Percentiles rank a stretch among this genome's conserved stretches.
These are phyloP conservation scores for Globisporangium rhizosaccharum DNA, from an alignment of 352 stramenopile species.

Conservation along the genomic window DNA sequence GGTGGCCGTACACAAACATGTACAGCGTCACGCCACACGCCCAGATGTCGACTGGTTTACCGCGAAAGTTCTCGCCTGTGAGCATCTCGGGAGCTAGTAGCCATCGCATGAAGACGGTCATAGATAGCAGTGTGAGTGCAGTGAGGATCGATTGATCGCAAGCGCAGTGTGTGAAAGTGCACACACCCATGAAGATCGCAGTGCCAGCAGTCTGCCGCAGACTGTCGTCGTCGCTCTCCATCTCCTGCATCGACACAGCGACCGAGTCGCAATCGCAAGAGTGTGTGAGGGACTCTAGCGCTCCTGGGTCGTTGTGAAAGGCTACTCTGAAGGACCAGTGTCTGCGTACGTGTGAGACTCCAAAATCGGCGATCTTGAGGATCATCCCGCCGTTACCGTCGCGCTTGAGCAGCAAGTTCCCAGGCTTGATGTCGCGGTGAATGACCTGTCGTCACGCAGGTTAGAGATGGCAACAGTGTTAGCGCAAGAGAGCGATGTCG, in stretches of 20 bases:
- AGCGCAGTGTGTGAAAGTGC: not conserved
- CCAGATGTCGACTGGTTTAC: conserved; percentile 91
- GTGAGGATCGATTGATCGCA: not conserved
- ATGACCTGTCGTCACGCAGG: conserved; percentile 41
- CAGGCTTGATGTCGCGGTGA: conserved; percentile 79
- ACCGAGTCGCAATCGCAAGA: not conserved
- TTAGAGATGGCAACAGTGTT: not conserved
- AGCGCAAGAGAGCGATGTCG: not conserved
- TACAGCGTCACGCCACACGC: conserved; percentile 94
- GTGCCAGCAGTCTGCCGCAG: conserved; percentile 72
- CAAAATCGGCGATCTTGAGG: conserved; percentile 82
- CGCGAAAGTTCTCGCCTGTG: conserved; percentile 68
- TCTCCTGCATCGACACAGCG: conserved; percentile 30
- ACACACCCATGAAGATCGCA: conserved; percentile 64
- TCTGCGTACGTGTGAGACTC: conserved; percentile 57
- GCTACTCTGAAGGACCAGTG: not conserved
- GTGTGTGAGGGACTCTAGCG: not conserved
- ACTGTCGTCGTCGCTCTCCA: conserved; percentile 66
- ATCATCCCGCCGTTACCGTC: conserved; percentile 47
- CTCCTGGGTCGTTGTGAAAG: too few species aligned
- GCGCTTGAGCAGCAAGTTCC: conserved; percentile 68
- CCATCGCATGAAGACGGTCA: too few species aligned
- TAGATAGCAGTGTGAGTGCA: not conserved
- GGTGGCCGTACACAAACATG: conserved; percentile 93
- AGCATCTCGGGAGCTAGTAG: conserved; percentile 69